Evolutionary conservation across 2,329 filamentous ascomycete species (phyloP), one percentile per base, ranked within the genome.

Genomic region (Talaromyces sp.): DNA sequence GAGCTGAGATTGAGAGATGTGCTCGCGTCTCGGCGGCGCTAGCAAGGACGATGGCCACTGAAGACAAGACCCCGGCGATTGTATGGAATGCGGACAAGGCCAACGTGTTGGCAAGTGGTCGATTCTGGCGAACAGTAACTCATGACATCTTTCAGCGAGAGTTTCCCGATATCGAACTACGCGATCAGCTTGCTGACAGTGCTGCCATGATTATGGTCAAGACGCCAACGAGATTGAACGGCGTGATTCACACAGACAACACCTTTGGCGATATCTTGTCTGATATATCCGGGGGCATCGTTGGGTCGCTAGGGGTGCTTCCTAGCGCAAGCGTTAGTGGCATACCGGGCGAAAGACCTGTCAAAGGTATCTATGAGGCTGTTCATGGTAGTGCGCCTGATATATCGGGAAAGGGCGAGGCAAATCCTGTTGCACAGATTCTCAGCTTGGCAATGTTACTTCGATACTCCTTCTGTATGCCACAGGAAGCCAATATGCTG

Each of bases 351-450:
- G 16, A 70, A 68, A 46, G 67, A 25, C 25, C 63, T 63, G 61
- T 71, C 75, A 93, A 92, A 73, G 91, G 91, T 64, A 93, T 96
- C 70, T 96, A 93, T 75, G 92, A 96, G 82, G 92, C 92, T 3
- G 96, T 96, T 69, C 92, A 96, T 75, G 91, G 90, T 46, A 91
- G 89, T 46, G 91, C 91, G n/a, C 91, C 91, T 25, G 91, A 96
- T 71, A 96, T 96, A 70, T 90, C 89, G 1, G 91, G 91, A 65
- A 83, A 93, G 78, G 89, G 89, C 64, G 86, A 93, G 68, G 90
- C 93, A 72, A 93, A 93, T 80, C 92, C 92, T 16, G 82, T 96
- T 64, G 91, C 91, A 55, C 92, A 90, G 54, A 89, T 96, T 65
- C 83, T 96, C 31, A 93, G 90, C 3, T 83, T 93, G 9, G 90